Percentiles rank a stretch among this genome's conserved stretches.
Evolutionary conservation across 2,329 filamentous ascomycete genomes (phyloP).

Genomic region (Aspergillus ibericus): DNA sequence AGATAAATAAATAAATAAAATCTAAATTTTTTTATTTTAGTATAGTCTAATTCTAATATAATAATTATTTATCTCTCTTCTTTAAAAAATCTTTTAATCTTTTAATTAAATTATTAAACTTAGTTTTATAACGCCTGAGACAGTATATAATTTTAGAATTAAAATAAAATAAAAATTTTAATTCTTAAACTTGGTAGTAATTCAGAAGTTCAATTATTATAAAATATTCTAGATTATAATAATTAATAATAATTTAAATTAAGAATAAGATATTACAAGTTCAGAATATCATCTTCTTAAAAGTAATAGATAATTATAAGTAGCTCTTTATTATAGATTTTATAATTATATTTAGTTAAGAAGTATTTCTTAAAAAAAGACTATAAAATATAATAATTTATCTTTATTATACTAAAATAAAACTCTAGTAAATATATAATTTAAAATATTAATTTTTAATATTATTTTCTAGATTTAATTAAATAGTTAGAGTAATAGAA

Average conservation of each 20-base stretch:
- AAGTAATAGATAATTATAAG: no score
- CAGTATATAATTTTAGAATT: no score
- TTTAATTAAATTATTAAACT: no score
- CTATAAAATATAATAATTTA: background rate
- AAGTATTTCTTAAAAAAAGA: background rate
- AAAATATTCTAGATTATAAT: background rate
- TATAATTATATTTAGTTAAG: no score
- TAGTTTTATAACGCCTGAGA: no score
- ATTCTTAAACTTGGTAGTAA: background rate
- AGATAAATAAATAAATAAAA: background rate
- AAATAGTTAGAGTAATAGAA: background rate
- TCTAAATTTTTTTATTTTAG: no score
- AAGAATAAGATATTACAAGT: background rate
- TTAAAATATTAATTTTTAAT: background rate
- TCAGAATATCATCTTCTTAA: background rate
- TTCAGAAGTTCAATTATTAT: background rate
- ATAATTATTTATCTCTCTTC: no score
- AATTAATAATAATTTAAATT: background rate
- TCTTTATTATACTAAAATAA: slow-evolving; percentile 1
- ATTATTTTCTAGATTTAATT: background rate
- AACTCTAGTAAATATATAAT: background rate
- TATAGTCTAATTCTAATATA: no score
- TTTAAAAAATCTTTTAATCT: no score
- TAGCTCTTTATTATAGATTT: no score
- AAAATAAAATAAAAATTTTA: background rate